phyloP scores from a whole-genome alignment of 768 basidiomycete species.

The Auricularia sp. region DNA sequence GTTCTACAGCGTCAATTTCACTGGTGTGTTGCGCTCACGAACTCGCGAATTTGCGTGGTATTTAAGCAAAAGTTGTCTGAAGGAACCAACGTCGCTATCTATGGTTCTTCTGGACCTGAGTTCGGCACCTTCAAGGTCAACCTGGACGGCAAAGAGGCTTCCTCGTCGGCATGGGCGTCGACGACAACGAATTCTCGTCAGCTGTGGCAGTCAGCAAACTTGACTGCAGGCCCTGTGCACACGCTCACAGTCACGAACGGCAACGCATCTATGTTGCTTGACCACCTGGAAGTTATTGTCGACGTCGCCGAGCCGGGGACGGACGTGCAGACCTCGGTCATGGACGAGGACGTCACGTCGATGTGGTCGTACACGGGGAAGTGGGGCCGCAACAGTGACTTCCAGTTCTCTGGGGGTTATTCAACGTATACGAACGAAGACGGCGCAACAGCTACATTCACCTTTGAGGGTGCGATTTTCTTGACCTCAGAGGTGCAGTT shows the following conservation, averaged over 20 bases:
- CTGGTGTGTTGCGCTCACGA: neutral
- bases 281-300: neutral
- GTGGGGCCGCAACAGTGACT: neutral
- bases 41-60: neutral
- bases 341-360: neutral
- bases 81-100: neutral
- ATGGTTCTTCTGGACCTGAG: neutral
- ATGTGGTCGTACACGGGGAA: neutral
- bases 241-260: neutral
- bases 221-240: neutral
- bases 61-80: neutral
- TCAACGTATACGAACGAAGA: neutral
- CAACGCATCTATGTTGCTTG: neutral
- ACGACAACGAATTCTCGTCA: neutral
- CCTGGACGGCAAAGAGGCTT: neutral
- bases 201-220: neutral
- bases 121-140: neutral
- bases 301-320: neutral
- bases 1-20: neutral
- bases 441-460: neutral
- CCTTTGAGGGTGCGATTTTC: neutral
- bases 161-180: neutral
- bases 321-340: neutral
- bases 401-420: neutral
- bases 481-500: neutral